phyloP scores from a whole-genome alignment of 257 asterid genomes.

The Nemophila menziesii region DNA sequence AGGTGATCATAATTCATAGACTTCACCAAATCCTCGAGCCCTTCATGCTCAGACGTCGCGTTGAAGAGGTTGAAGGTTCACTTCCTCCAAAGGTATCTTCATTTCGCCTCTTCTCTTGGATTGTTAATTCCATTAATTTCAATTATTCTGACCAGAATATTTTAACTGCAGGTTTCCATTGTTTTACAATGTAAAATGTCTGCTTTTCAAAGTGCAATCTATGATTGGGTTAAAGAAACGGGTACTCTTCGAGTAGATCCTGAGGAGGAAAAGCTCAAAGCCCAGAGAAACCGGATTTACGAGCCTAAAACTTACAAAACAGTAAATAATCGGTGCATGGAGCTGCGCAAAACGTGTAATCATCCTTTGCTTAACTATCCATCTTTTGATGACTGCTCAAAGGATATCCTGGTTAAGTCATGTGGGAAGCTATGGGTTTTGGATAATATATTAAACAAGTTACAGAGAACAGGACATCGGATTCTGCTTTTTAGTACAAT shows the following conservation, averaged over 20 bases:
- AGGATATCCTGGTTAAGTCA: conserved; percentile 91
- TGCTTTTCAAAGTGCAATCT: conserved; percentile 83
- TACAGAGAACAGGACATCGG: conserved; percentile 89
- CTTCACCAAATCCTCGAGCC: conserved; percentile 99
- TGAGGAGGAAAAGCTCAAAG: conserved; percentile 78
- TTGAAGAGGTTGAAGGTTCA: conserved; percentile 99
- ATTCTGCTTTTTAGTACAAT: conserved; percentile 94
- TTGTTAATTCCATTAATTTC: conserved; percentile 4
- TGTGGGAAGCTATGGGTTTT: conserved; percentile 95
- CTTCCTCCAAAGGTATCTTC: conserved; percentile 92
- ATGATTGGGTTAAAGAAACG: conserved; percentile 96
- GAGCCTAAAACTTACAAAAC: conserved; percentile 73
- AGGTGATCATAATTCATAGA: conserved; percentile 90
- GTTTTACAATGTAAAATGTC: conserved; percentile 94
- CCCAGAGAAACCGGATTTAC: conserved; percentile 60
- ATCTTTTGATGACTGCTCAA: conserved; percentile 68
- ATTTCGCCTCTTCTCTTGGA: conserved; percentile 12
- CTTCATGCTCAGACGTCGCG: conserved; percentile 99
- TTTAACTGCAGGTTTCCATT: conserved; percentile 76
- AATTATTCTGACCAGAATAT: conserved; percentile 20
- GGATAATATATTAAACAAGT: conserved; percentile 81
- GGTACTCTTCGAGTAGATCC: conserved; percentile 95
- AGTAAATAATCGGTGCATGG: conserved; percentile 92
- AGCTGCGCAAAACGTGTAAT: conserved; percentile 90
- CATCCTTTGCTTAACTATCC: conserved; percentile 97